Base-by-base conservation (phyloP, 495 filamentous ascomycete species). In the Penicillium dipodomyicola region DNA sequence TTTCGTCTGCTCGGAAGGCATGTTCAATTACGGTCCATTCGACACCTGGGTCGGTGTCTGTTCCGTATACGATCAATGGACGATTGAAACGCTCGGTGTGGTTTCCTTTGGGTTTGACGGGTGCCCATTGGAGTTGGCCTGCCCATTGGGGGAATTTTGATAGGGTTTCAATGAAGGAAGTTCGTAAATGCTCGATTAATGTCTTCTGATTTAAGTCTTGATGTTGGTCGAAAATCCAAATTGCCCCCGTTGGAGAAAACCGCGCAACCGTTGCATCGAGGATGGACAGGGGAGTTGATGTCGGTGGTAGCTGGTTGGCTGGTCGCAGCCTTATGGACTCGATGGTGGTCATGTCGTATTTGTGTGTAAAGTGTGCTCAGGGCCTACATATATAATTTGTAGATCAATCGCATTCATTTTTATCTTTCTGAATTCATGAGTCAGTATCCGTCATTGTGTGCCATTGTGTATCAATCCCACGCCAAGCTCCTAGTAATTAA, bases 81-180 rank as follows among this genome's bases (percentile, higher is more conserved):
- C 35, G 72, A 76, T 45, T 66, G 65, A 17, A 77, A 62, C 4
- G 74, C 70, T 4, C 72, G 63, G 58, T 77, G 43, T 54, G 52
- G 22, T 4, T 14, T 39, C 42, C 52, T n/a, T 39, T 17, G 10
- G 50, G 39, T 10, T 25, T 23, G 43, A 54, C 19, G 9, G 52
- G 32, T 46, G 52, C 30, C 52, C 52, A 54, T 39, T 54, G 52
- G 14, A 74, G 29, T 20, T 62, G 64, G 41, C 72, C 71, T 25
- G 60, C 49, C 61, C 62, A 73, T 29, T 73, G 70, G 5, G 70
- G 67, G 54, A 74, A 75, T 2, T 62, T 62, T 15, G 67, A 52
- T 0, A 75, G 62, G 6, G 67, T 63, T 15, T 59, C 50, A 2
- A 17, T 45, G 3, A 72, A 62, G 2, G 69, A 65, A 7, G 56